Conservation (phyloP, 108 stramenopile species). For the Nannochloropsis granulata region DNA sequence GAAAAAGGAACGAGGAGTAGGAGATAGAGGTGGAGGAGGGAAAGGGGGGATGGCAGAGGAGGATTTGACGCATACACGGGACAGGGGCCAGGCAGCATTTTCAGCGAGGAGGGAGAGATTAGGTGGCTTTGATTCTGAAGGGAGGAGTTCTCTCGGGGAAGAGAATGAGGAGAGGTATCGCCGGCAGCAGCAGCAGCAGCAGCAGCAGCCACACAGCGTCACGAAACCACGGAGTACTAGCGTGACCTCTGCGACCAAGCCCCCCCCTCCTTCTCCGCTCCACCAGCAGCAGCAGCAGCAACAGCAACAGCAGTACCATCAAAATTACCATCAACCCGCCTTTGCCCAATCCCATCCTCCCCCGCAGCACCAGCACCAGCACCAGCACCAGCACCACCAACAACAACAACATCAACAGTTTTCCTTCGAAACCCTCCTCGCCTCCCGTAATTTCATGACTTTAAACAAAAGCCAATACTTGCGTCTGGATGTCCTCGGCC, state of each 20-base stretch:
- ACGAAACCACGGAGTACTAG: not conserved
- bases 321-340: not conserved
- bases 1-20: too few species aligned
- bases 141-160: not conserved
- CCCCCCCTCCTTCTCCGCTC: not conserved
- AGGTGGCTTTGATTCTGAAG: not conserved
- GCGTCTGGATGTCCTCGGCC: slow-evolving; percentile 83
- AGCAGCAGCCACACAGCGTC: too few species aligned
- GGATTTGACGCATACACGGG: not conserved
- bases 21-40: too few species aligned
- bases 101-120: not conserved
- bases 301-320: not conserved
- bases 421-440: not conserved
- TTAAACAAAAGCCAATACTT: slow-evolving; percentile 64
- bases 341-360: not conserved
- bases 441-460: not conserved
- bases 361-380: not conserved
- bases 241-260: not conserved
- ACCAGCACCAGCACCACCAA: not conserved
- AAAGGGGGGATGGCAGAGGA: too few species aligned
- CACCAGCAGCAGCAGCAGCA: not conserved
- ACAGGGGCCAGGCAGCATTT: not conserved
- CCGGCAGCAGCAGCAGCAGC: not conserved
- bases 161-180: too few species aligned
- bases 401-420: not conserved